A percentile compares a stretch with the other conserved stretches of the same genome.
Evolutionary conservation across 257 asterid genomes (phyloP).

Genomic region (Hygrophila difformis): DNA sequence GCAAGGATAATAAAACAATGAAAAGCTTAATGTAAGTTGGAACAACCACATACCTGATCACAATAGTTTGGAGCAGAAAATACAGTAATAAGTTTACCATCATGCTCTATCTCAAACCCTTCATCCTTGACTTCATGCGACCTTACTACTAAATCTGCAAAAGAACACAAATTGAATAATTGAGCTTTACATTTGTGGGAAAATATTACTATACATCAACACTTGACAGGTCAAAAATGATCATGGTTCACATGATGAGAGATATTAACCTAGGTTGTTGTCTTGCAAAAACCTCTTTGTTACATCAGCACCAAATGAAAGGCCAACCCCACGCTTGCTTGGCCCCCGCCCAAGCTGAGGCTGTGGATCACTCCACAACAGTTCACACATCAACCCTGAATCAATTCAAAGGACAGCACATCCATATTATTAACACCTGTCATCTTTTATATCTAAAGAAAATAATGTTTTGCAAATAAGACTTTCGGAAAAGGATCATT

Average conservation of each 20-base stretch:
- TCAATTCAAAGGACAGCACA: conserved; percentile 16
- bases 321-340: conserved; percentile 99
- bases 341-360: conserved; percentile 99
- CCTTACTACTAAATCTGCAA: conserved; percentile 89
- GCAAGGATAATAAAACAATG: background rate
- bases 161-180: conserved; percentile 2
- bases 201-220: background rate
- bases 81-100: conserved; percentile 93
- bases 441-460: background rate
- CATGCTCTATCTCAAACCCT: conserved; percentile 95
- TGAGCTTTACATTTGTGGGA: conserved; percentile 5
- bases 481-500: too few species aligned
- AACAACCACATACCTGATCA: conserved; percentile 69
- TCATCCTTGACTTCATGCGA: conserved; percentile 99
- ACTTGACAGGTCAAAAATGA: conserved; percentile 1
- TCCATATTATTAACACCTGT: conserved; percentile 3
- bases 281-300: conserved; percentile 89
- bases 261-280: conserved; percentile 60
- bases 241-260: conserved; percentile 1
- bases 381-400: conserved; percentile 93
- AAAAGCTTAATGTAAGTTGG: background rate
- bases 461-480: conserved; percentile 1
- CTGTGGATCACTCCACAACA: conserved; percentile 99
- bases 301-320: conserved; percentile 83
- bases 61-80: conserved; percentile 99